phyloP scores from a whole-genome alignment of 2,329 filamentous ascomycete genomes.

The Fusarium sp. region DNA sequence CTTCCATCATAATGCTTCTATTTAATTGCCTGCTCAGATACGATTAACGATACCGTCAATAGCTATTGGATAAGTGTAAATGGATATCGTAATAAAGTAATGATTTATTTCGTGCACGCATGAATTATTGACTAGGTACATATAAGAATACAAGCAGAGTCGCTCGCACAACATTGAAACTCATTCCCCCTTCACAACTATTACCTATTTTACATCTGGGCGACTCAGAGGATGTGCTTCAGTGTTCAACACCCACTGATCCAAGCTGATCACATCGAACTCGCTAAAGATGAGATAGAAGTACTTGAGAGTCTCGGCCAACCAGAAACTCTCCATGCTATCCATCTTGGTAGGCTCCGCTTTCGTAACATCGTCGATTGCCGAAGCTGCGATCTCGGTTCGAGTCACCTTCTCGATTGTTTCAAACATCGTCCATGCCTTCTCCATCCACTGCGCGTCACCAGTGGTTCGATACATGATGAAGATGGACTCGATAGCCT shows the following conservation, averaged over 20 bases:
- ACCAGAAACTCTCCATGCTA: constrained; percentile 81
- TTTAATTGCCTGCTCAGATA: not conserved
- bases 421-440: constrained; percentile 80
- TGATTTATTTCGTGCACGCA: not conserved
- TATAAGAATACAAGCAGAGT: constrained; percentile 17
- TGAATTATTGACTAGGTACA: not conserved
- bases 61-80: not conserved
- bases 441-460: constrained; percentile 71
- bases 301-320: constrained; percentile 75
- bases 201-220: constrained; percentile 36
- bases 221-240: constrained; percentile 64
- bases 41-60: not conserved
- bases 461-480: constrained; percentile 81
- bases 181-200: constrained; percentile 2
- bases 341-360: constrained; percentile 58
- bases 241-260: constrained; percentile 71
- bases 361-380: constrained; percentile 69
- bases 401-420: constrained; percentile 70
- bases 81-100: not conserved
- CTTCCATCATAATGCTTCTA: not conserved
- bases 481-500: constrained; percentile 84
- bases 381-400: constrained; percentile 71
- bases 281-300: constrained; percentile 73
- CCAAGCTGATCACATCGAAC: constrained; percentile 67
- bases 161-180: constrained; percentile 6